Evolutionary conservation across 164 flowering plant species (phyloP), one percentile per base, ranked within the genome.

Genomic region (Paratinospora sagittata): DNA sequence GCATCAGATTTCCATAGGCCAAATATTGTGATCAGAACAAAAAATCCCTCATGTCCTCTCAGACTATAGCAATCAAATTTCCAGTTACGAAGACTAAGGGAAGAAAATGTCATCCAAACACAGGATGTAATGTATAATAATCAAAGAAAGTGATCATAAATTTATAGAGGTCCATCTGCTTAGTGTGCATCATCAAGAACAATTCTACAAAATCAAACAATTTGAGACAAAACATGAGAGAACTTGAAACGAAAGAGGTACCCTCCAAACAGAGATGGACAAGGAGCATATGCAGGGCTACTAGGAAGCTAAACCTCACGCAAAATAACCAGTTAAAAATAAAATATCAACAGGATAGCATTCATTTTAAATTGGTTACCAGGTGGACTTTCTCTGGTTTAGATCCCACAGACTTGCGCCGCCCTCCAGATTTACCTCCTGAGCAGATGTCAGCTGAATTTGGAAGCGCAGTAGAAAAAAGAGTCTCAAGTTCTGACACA

Each of bases 401-500:
- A 17, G 97, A 78, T 74, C 96, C 97, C 81, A 75, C 80, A 70
- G 96, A 84, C 80, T 90, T 92, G 67, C 87, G 86, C n/a, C 88
- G 78, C n/a, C 79, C 91, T 75, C 84, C 83, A 74, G 83, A 74
- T 79, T 86, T 89, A 60, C 82, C 87, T 73, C 87, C 87, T 33
- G 82, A 73, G 57, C 74, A 73, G 39, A 74, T 70, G 66, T 85
- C 93, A 79, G 75, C 82, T 55, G 87, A 79, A 69, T 87, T 89
- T 43, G 94, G 87, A 43, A 88, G 91, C 30, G 81, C 81, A 57
- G 92, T 85, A 79, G 98, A 89, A 85, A 95, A 95, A 76, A 93
- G 93, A 21, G 70, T 86, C 89, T 90, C 99, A 63, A 95, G 77
- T 82, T 95, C 99, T 79, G 93, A 88, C 34, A 95, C 90, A 76